Conservation (phyloP, 176 grass and related monocot genomes). For the Pontederia paniculata region DNA sequence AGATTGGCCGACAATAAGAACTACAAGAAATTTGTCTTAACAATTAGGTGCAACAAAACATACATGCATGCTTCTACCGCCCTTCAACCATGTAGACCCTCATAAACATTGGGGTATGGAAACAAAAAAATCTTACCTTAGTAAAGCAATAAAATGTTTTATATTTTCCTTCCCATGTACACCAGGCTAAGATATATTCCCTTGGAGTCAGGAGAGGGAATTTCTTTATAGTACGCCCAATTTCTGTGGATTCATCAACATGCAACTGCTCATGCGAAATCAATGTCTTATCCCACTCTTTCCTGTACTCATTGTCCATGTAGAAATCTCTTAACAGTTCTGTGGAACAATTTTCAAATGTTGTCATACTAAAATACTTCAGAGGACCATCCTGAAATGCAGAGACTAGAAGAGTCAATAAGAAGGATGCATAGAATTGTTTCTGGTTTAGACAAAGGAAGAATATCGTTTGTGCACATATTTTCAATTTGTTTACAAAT, state of each 20-base stretch:
- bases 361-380: conserved; percentile 80
- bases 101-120: too few relatives aligned
- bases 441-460: conserved; percentile 1
- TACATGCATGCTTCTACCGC: too few relatives aligned
- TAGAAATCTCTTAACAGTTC: conserved; percentile 87
- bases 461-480: too few relatives aligned
- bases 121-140: conserved; percentile 38
- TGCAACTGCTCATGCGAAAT: conserved; percentile 65
- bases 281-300: conserved; percentile 85
- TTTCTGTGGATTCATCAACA: conserved; percentile 52
- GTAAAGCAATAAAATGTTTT: conserved; percentile 77
- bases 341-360: conserved; percentile 67
- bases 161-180: conserved; percentile 73
- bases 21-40: too few relatives aligned
- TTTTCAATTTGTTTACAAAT: too few relatives aligned
- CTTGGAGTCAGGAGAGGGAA: conserved; percentile 85
- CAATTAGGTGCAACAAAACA: too few relatives aligned
- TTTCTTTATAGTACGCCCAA: conserved; percentile 74
- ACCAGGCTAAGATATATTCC: conserved; percentile 89
- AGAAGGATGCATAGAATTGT: conserved; percentile 4
- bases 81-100: too few relatives aligned
- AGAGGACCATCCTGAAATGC: conserved; percentile 52
- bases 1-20: too few relatives aligned
- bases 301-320: conserved; percentile 95
- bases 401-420: conserved; percentile 6